Evolutionary conservation across 768 basidiomycete genomes (phyloP).

Genomic region (Tylopilus sp.): DNA sequence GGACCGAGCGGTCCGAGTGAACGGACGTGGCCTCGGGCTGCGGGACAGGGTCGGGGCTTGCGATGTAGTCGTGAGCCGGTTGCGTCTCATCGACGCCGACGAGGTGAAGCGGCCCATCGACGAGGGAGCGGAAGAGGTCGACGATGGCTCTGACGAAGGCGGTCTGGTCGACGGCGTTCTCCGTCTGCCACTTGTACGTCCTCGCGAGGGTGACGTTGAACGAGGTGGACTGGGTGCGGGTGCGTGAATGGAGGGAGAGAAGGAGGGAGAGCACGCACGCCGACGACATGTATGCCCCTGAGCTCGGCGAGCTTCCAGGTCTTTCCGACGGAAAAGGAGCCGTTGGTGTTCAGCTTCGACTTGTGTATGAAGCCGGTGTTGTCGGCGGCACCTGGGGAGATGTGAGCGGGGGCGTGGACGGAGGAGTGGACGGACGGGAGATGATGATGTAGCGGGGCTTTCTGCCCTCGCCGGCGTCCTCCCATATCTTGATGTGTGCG

Average conservation of each 20-base stretch:
- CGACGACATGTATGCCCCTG: conserved; percentile 69
- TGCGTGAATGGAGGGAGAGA: conserved; percentile 15
- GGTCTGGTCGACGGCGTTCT: conserved; percentile 66
- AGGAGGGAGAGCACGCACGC: conserved; percentile 46
- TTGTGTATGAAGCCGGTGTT: conserved; percentile 85
- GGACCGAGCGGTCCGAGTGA: conserved; percentile 4
- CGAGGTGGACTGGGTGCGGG: conserved; percentile 44
- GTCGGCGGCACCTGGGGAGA: conserved; percentile 49
- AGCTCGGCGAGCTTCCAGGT: conserved; percentile 89
- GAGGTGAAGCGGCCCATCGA: conserved; percentile 50
- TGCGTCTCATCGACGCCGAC: conserved; percentile 51
- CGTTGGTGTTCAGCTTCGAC: conserved; percentile 93
- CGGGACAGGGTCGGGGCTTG: conserved; percentile 12
- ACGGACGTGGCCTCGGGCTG: neutral
- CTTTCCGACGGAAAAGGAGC: conserved; percentile 95
- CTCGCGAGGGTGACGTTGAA: conserved; percentile 87
- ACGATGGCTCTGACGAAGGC: conserved; percentile 67
- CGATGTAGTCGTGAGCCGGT: conserved; percentile 14
- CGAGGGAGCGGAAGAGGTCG: conserved; percentile 52
- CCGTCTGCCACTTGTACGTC: conserved; percentile 89
- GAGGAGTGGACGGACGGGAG: conserved; percentile 62
- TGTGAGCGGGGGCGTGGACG: neutral
- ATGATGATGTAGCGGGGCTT: conserved; percentile 92
- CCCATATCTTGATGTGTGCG: conserved; percentile 90
- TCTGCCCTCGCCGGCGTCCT: conserved; percentile 71